Base-by-base conservation (phyloP, 441 rosid genomes). In the Croton setiger region DNA sequence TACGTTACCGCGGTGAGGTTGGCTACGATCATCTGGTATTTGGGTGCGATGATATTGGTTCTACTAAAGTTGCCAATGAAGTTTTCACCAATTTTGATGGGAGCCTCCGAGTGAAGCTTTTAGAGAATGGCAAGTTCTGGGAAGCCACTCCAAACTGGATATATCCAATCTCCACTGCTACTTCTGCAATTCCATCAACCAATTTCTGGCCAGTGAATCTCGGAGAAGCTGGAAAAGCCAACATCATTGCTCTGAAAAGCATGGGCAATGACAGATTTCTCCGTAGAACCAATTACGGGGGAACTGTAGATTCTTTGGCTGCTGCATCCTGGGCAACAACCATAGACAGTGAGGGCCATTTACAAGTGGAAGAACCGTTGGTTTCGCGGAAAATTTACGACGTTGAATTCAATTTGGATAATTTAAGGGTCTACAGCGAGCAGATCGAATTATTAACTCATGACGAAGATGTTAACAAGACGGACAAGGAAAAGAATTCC, bases 161-260 rank as follows among this genome's bases (percentile, higher is more conserved):
- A 36, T 60, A 33, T 35, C 64, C 64, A 1, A 5, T 35, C 44
- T 37, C 64, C 0, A 37, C 41, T n/a, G 21, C 37, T 11, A n/a
- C 33, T 11, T 20, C 51, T 0, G 65, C 45, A 3, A 43, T 12
- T 41, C 31, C 31, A 10, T 3, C 11, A 8, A 20, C 65, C 11
- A 41, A 14, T 23, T 61, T 64, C 21, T 15, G 57, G 58, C 68
- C 68, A 17, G 44, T 64, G 15, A 64, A 51, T 8, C 33, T 53
- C 21, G 49, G 12, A 14, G 15, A 11, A 45, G 17, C 0, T 0
- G 51, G 13, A n/a, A 56, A 56, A 56, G 21, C 12, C n/a, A 52
- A 66, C 13, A 23, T 51, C 17, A 52, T 66, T 8, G 60, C 60
- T 39, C 69, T 53, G 18, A 57, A 14, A 14, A 10, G 0, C n/a